Evolutionary conservation across 768 basidiomycete genomes (phyloP).

Genomic region (Chalciporus chontae): DNA sequence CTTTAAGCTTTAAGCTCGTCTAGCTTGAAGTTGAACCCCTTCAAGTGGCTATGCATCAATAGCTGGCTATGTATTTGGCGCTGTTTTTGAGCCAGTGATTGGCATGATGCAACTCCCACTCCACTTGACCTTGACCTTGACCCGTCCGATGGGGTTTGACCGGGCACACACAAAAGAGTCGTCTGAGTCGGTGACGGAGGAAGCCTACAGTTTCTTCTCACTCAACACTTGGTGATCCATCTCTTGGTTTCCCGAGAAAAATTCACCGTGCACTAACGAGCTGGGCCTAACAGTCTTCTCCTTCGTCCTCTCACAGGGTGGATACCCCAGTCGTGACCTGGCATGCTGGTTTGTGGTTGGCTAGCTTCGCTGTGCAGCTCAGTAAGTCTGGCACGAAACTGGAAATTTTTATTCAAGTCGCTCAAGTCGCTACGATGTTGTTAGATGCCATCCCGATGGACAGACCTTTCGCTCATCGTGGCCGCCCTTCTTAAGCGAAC

Average conservation of each 20-base stretch:
- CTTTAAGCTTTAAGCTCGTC: background rate
- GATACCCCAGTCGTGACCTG: background rate
- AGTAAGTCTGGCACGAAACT: background rate
- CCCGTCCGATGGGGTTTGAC: background rate
- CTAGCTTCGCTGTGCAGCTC: background rate
- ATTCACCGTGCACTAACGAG: background rate
- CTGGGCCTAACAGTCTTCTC: background rate
- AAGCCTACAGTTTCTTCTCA: background rate
- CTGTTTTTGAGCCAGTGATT: background rate
- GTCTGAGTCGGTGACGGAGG: background rate
- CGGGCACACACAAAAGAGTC: background rate
- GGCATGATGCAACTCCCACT: background rate
- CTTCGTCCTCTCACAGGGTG: background rate
- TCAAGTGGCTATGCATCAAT: background rate
- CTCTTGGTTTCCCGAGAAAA: background rate
- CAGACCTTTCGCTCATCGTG: background rate
- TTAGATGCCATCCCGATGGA: background rate
- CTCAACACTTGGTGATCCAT: background rate
- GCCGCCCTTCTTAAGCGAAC: background rate
- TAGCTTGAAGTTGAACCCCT: background rate
- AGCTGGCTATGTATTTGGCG: background rate
- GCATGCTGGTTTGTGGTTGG: background rate
- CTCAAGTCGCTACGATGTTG: background rate
- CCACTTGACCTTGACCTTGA: background rate
- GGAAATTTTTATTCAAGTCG: background rate